Percentiles rank a stretch among this genome's conserved stretches.
These are phyloP conservation scores for Brasilioporus rufonigricans DNA, from an alignment of 768 basidiomycete species.

Conservation along the genomic window DNA sequence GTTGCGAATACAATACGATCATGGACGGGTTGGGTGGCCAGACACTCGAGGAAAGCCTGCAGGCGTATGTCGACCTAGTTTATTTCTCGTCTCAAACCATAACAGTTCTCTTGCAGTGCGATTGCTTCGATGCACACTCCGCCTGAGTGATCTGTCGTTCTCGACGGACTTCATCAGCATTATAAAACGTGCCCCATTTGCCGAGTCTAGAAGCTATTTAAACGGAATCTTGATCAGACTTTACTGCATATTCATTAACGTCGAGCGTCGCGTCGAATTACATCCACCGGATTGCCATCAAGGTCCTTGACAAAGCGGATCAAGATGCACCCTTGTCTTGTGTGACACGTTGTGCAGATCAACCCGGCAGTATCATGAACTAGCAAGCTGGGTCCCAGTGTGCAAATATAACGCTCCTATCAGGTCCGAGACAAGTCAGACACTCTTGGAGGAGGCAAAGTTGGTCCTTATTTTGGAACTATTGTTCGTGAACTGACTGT, in stretches of 20 bases:
- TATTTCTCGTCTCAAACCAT: neutral
- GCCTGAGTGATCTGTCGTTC: neutral
- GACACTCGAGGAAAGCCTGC: neutral
- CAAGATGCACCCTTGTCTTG: too few relatives aligned
- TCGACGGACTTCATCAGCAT: neutral
- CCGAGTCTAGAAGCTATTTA: neutral
- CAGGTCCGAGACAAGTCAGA: too few relatives aligned
- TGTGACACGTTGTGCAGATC: too few relatives aligned
- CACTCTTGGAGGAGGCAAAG: too few relatives aligned
- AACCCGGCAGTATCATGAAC: too few relatives aligned
- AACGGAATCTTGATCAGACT: neutral
- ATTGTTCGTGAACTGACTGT: too few relatives aligned
- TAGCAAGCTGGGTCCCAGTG: too few relatives aligned
- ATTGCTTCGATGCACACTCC: neutral
- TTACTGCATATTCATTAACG: neutral
- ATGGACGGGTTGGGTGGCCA: neutral
- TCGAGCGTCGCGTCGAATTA: neutral
- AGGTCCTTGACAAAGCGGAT: too few relatives aligned
- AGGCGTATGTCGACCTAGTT: neutral
- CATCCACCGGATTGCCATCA: too few relatives aligned
- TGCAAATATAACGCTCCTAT: too few relatives aligned
- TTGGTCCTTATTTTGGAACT: too few relatives aligned
- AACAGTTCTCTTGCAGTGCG: neutral
- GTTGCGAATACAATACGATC: neutral
- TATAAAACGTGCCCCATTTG: neutral